Conservation (phyloP, 176 grass and related monocot genomes). For the Otatea glauca region DNA sequence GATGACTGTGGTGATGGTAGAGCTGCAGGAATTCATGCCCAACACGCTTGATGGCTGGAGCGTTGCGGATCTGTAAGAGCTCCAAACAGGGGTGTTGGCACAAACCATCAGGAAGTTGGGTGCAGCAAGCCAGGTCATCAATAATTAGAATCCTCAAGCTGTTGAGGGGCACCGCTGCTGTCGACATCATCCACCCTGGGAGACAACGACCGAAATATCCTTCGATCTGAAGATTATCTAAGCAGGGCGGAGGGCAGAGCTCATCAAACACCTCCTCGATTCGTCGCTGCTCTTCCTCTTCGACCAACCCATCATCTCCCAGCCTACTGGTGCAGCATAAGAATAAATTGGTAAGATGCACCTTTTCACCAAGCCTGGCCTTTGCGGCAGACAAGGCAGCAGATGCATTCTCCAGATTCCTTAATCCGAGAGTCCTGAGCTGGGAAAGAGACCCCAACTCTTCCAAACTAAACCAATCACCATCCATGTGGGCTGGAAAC, state of each 20-base stretch:
- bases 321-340: neutral
- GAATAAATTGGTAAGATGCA: neutral
- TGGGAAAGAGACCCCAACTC: no score
- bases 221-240: neutral
- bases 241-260: neutral
- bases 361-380: neutral
- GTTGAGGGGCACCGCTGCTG: neutral
- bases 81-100: neutral
- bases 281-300: neutral
- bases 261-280: conserved; percentile 17
- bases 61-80: neutral
- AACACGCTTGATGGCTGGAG: conserved; percentile 7
- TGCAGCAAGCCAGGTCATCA: neutral
- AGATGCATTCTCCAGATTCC: neutral
- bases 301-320: neutral
- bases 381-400: neutral
- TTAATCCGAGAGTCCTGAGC: no score
- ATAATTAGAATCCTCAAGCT: neutral
- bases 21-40: neutral
- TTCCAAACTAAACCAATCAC: no score
- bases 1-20: no score
- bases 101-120: conserved; percentile 9
- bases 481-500: neutral
- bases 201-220: neutral
- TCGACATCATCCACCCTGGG: conserved; percentile 16